Conservation (phyloP, 129 eudicot genomes). For the Saposhnikovia divaricata region DNA sequence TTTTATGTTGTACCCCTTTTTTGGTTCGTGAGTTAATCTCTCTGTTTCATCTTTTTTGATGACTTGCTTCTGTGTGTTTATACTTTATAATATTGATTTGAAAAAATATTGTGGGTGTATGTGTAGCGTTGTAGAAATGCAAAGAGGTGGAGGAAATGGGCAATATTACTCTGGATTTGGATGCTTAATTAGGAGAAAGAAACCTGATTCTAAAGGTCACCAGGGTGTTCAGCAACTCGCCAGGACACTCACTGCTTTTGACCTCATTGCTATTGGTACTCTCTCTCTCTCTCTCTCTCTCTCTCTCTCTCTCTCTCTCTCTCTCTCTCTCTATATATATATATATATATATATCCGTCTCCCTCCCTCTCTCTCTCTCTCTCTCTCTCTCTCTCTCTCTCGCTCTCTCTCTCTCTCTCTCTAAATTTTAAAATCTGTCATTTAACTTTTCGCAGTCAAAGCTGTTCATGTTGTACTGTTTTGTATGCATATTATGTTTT, state of each 20-base stretch:
- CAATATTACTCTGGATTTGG: conserved; percentile 5
- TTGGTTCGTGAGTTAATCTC: background rate
- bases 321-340: background rate
- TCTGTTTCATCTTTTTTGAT: background rate
- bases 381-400: background rate
- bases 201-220: background rate
- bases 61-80: background rate
- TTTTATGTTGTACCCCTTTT: background rate
- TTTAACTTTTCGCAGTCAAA: background rate
- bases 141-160: background rate
- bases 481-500: background rate
- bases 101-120: too few species aligned
- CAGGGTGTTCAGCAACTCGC: conserved; percentile 4
- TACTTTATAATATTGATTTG: too few species aligned
- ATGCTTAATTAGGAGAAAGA: conserved; percentile 9
- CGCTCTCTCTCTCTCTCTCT: too few species aligned
- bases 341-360: too few species aligned
- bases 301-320: background rate
- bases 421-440: too few species aligned
- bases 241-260: conserved; percentile 9
- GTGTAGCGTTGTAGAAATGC: conserved; percentile 1
- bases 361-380: background rate
- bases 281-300: background rate
- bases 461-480: background rate
- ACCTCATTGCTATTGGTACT: conserved; percentile 13